phyloP scores from a whole-genome alignment of 225 moss, liverwort and hornwort genomes.

The Ulota crispa region DNA sequence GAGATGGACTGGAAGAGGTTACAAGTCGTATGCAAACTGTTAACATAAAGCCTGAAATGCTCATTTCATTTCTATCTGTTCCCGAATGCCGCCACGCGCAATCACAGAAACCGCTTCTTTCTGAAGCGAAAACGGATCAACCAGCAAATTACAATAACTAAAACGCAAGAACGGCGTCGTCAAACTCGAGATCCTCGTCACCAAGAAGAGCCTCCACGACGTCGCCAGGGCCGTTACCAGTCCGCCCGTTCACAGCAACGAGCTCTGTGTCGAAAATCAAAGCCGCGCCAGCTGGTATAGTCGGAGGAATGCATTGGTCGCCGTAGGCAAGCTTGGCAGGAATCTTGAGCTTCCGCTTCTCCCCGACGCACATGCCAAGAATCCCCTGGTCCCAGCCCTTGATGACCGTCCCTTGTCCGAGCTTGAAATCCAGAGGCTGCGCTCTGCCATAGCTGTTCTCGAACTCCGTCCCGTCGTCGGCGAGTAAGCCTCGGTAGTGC shows the following conservation, averaged over 20 bases:
- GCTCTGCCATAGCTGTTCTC: slow-evolving; percentile 73
- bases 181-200: slow-evolving; percentile 36
- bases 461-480: slow-evolving; percentile 86
- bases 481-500: slow-evolving; percentile 79
- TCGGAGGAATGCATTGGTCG: slow-evolving; percentile 55
- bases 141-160: slow-evolving; percentile 1
- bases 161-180: not conserved
- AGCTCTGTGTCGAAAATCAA: slow-evolving; percentile 95
- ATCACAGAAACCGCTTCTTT: slow-evolving; percentile 33
- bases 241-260: slow-evolving; percentile 79
- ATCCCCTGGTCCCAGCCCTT: slow-evolving; percentile 96
- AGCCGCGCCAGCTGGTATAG: slow-evolving; percentile 83
- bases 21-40: not conserved
- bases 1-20: slow-evolving; percentile 32
- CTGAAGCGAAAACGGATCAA: slow-evolving; percentile 32
- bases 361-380: slow-evolving; percentile 87
- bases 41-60: slow-evolving; percentile 12
- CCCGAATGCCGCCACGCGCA: slow-evolving; percentile 24
- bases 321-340: slow-evolving; percentile 87
- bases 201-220: slow-evolving; percentile 40
- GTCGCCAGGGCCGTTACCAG: slow-evolving; percentile 47
- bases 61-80: slow-evolving; percentile 28
- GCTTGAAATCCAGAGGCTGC: slow-evolving; percentile 84
- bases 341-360: slow-evolving; percentile 92
- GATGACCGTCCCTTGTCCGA: slow-evolving; percentile 76